Conservation (phyloP, 2,329 filamentous ascomycete species). For the Xylariaceae sp. region DNA sequence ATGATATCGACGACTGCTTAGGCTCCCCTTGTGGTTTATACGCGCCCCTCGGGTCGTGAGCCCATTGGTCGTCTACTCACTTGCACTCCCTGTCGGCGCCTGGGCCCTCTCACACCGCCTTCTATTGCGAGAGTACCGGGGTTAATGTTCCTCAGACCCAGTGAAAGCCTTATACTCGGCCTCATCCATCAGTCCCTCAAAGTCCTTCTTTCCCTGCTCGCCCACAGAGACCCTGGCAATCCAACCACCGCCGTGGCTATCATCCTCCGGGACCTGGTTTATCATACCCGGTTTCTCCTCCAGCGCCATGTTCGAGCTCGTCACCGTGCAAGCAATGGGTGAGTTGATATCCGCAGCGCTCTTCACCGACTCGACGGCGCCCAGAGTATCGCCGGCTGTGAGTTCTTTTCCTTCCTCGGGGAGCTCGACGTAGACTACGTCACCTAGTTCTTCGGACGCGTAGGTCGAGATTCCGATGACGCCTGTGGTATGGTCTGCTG, state of each 20-base stretch:
- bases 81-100: too few relatives aligned
- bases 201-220: conserved; percentile 60
- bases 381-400: conserved; percentile 75
- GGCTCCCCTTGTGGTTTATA: too few relatives aligned
- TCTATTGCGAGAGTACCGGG: too few relatives aligned
- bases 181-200: conserved; percentile 72
- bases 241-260: conserved; percentile 76
- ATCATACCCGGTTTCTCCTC: conserved; percentile 83
- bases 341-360: conserved; percentile 96
- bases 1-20: too few relatives aligned
- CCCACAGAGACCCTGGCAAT: conserved; percentile 80
- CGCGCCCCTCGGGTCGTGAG: too few relatives aligned
- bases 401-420: conserved; percentile 68
- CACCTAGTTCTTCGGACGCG: conserved; percentile 86
- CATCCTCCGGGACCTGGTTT: conserved; percentile 84
- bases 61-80: too few relatives aligned
- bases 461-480: conserved; percentile 83
- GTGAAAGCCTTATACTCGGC: conserved; percentile 76
- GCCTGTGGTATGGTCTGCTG: conserved; percentile 76
- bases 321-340: conserved; percentile 74
- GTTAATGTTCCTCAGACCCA: conserved; percentile 35
- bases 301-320: conserved; percentile 67
- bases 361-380: conserved; percentile 97
- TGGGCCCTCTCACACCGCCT: too few relatives aligned
- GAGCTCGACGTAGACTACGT: conserved; percentile 96